A percentile compares a stretch with the other conserved stretches of the same genome.
These are phyloP conservation scores for Prunus davidiana DNA, from an alignment of 306 rosid genomes.

Conservation along the genomic window DNA sequence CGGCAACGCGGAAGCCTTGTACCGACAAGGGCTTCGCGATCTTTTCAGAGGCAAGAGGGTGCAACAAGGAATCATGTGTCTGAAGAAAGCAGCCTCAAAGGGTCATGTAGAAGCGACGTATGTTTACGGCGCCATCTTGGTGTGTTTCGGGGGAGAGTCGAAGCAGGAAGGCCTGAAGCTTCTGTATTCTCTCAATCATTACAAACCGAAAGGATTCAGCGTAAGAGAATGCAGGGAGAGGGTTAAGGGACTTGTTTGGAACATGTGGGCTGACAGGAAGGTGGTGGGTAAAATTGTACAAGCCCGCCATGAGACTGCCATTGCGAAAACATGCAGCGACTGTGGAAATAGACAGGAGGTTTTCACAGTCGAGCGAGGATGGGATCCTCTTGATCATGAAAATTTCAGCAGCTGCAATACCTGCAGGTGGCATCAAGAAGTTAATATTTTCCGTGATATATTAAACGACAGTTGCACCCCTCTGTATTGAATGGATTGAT, in stretches of 20 bases:
- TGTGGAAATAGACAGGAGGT: background rate
- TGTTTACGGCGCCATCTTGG: background rate
- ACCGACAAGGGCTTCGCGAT: background rate
- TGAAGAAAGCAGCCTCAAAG: background rate
- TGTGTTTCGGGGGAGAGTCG: background rate
- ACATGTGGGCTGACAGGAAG: background rate
- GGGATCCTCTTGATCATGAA: background rate
- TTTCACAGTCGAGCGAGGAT: background rate
- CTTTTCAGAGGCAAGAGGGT: background rate
- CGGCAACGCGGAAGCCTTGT: background rate
- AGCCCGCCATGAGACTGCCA: background rate
- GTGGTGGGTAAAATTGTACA: background rate
- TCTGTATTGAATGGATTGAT: too few species aligned
- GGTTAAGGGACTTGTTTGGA: background rate
- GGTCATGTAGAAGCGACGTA: slow-evolving; percentile 1
- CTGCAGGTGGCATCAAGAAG: background rate
- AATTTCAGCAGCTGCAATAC: background rate
- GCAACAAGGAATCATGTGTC: background rate
- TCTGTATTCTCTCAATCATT: background rate
- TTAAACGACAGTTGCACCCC: background rate
- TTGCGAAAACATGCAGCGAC: background rate
- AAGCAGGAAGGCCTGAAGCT: background rate
- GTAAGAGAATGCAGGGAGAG: background rate
- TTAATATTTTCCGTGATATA: background rate
- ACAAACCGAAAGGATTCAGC: background rate